Conservation (phyloP, 345 rosid species). For the Citrus maxima region DNA sequence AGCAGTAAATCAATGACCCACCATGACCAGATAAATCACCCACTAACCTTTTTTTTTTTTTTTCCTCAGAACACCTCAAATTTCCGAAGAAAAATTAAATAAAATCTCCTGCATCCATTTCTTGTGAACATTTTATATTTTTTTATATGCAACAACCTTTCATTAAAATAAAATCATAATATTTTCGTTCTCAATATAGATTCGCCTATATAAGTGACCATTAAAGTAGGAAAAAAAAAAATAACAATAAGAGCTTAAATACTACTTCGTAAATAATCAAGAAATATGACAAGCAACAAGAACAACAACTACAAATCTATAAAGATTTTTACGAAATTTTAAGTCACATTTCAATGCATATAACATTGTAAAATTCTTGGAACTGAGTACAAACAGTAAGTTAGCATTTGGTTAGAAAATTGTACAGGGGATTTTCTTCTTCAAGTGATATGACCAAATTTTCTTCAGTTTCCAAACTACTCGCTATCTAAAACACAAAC, state of each 20-base stretch:
- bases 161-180: too few species aligned
- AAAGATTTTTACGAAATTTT: background rate
- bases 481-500: background rate
- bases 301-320: background rate
- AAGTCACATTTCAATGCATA: background rate
- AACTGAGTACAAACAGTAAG: background rate
- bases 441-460: background rate
- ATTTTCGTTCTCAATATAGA: too few species aligned
- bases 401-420: background rate
- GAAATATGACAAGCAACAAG: background rate
- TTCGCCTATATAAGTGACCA: too few species aligned
- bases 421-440: background rate
- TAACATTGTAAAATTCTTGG: background rate
- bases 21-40: background rate
- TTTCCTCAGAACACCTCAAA: too few species aligned
- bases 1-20: background rate
- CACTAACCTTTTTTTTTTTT: background rate
- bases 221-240: too few species aligned
- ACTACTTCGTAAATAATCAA: too few species aligned
- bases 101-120: too few species aligned
- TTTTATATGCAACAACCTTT: too few species aligned
- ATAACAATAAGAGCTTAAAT: too few species aligned
- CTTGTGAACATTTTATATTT: too few species aligned
- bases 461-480: background rate
- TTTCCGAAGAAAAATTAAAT: too few species aligned